Evolutionary conservation across 2,329 filamentous ascomycete genomes (phyloP).

Genomic region (Aspergillus sojae): DNA sequence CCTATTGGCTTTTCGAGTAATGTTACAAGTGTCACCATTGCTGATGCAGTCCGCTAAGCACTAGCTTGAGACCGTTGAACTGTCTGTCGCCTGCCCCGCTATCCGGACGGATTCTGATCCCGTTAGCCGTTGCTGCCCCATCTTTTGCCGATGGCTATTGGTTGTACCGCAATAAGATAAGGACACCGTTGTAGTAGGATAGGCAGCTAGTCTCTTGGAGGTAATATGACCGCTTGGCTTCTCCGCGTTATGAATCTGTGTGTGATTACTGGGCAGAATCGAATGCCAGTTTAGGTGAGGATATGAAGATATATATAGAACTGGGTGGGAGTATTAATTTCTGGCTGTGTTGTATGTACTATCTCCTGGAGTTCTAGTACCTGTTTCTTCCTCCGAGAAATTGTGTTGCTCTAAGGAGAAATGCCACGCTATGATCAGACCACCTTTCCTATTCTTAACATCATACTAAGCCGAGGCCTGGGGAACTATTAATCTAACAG

Average conservation of each 20-base stretch:
- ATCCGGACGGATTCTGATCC: background rate
- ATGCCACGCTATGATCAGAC: rapidly evolving
- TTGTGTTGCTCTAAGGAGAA: too few species aligned
- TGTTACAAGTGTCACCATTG: background rate
- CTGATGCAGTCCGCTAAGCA: background rate
- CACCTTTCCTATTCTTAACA: background rate
- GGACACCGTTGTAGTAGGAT: background rate
- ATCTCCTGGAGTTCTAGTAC: too few species aligned
- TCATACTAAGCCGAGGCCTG: background rate
- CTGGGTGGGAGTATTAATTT: too few species aligned
- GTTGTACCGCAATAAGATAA: too few species aligned
- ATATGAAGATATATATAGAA: too few species aligned
- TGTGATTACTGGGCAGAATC: background rate
- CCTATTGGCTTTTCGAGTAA: background rate
- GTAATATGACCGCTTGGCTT: background rate
- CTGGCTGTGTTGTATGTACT: too few species aligned
- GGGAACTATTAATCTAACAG: background rate
- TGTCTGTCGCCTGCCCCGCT: background rate
- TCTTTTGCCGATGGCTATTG: background rate
- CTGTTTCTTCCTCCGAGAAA: too few species aligned
- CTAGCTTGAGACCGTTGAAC: background rate
- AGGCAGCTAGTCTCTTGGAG: background rate
- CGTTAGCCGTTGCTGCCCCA: background rate
- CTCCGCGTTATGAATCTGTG: background rate
- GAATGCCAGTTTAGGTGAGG: too few species aligned